phyloP scores from a whole-genome alignment of 2,329 filamentous ascomycete species.

The Cordyceps javanica region DNA sequence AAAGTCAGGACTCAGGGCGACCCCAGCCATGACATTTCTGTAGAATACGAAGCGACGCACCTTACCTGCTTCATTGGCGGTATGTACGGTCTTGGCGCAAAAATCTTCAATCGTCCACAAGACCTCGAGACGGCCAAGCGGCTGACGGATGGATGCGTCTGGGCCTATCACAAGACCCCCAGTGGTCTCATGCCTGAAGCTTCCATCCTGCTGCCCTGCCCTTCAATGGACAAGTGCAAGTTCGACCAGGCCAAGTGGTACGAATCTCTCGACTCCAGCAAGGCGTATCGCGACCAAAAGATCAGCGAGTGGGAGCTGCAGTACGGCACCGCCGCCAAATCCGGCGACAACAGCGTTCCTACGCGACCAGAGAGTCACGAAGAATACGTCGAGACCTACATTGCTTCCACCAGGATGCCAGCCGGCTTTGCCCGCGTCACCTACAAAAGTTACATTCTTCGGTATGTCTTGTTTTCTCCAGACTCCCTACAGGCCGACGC shows the following conservation, averaged over 20 bases:
- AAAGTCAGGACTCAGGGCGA: slow-evolving; percentile 45
- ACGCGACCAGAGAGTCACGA: slow-evolving; percentile 43
- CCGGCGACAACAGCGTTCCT: slow-evolving; percentile 5
- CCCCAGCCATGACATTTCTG: slow-evolving; percentile 31
- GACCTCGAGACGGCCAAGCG: slow-evolving; percentile 59
- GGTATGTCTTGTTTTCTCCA: slow-evolving; percentile 37
- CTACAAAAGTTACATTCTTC: slow-evolving; percentile 51
- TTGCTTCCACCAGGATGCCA: slow-evolving; percentile 40
- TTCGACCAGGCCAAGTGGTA: slow-evolving; percentile 47
- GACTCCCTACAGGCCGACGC: too few relatives aligned
- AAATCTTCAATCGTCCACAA: slow-evolving; percentile 51
- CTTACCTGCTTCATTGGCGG: slow-evolving; percentile 64
- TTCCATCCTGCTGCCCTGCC: slow-evolving; percentile 40
- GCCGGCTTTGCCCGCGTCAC: slow-evolving; percentile 44
- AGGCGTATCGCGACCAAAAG: slow-evolving; percentile 35
- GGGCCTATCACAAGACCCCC: slow-evolving; percentile 57
- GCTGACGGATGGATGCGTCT: slow-evolving; percentile 63
- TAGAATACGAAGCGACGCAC: slow-evolving; percentile 56
- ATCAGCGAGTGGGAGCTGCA: slow-evolving; percentile 39
- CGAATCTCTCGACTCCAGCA: slow-evolving; percentile 41
- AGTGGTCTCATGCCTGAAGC: slow-evolving; percentile 62
- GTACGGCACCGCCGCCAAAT: slow-evolving; percentile 22
- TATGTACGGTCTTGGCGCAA: slow-evolving; percentile 62
- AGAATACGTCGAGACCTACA: slow-evolving; percentile 43
- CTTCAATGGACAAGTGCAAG: slow-evolving; percentile 38